phyloP scores from a whole-genome alignment of 2,329 filamentous ascomycete species.

The Diplodia corticola region DNA sequence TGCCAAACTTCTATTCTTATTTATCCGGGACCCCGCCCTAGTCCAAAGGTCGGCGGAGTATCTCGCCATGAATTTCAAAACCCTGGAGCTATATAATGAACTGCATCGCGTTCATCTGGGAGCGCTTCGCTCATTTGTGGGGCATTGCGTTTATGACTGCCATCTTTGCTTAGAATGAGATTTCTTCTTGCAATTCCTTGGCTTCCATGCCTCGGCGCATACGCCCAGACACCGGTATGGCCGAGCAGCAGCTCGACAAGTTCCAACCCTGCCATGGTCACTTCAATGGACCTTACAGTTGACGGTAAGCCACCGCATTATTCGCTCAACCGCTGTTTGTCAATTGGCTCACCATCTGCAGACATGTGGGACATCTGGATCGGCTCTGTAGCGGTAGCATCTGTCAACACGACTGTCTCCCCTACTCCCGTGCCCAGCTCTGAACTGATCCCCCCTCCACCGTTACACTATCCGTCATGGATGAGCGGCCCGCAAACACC shows the following conservation, averaged over 20 bases:
- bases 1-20: neutral
- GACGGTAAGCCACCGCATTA: neutral
- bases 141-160: neutral
- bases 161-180: neutral
- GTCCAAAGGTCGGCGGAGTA: neutral
- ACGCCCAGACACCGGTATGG: constrained; percentile 8
- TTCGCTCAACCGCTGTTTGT: accelerated
- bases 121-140: neutral
- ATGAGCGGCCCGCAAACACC: constrained; percentile 35
- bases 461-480: constrained; percentile 36
- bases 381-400: constrained; percentile 28
- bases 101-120: neutral
- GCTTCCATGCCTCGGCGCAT: neutral
- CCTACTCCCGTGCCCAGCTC: constrained; percentile 37
- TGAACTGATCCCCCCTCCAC: constrained; percentile 37
- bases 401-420: constrained; percentile 30
- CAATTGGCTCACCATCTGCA: neutral
- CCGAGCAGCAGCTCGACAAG: constrained; percentile 9
- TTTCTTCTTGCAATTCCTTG: neutral
- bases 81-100: neutral
- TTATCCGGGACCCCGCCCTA: constrained; percentile 6
- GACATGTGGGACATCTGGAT: constrained; percentile 31
- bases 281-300: constrained; percentile 7
- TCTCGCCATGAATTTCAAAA: neutral
- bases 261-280: neutral